These are phyloP conservation scores for Coniosporium apollinis DNA, from an alignment of 495 filamentous ascomycete species.

Conservation along the genomic window DNA sequence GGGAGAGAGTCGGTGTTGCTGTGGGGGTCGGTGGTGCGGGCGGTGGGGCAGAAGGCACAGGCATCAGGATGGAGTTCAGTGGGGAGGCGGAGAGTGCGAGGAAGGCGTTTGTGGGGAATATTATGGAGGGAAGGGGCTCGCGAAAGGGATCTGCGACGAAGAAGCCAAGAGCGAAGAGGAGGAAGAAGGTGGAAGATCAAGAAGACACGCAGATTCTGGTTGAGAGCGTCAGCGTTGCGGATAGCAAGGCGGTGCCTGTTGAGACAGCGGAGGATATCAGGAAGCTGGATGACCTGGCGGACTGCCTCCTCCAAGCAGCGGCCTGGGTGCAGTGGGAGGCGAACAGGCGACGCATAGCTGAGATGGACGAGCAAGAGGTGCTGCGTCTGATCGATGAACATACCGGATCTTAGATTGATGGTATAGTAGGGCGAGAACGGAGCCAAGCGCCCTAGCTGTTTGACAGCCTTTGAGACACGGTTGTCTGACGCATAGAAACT, in stretches of 20 bases:
- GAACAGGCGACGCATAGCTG: constrained; percentile 42
- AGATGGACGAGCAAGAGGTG: constrained; percentile 18
- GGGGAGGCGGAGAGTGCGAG: constrained; percentile 25
- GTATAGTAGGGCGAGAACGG: no score
- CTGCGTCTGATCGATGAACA: no score
- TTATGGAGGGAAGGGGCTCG: constrained; percentile 20
- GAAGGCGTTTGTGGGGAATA: constrained; percentile 30
- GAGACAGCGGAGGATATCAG: no score
- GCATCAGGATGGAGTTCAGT: constrained; percentile 1
- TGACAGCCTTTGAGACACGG: no score
- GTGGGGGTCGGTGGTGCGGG: constrained; percentile 4
- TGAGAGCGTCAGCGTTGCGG: neutral
- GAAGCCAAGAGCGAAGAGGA: constrained; percentile 7
- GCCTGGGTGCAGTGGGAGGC: constrained; percentile 75
- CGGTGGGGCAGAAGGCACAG: constrained; percentile 4
- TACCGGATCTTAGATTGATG: no score
- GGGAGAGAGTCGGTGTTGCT: constrained; percentile 12
- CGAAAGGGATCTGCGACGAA: no score
- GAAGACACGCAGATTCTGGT: constrained; percentile 5
- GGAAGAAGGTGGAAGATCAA: constrained; percentile 7
- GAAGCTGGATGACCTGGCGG: constrained; percentile 88
- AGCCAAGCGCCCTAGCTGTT: no score
- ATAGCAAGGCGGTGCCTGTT: constrained; percentile 16
- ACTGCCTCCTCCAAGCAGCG: constrained; percentile 73
- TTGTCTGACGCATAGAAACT: no score